Evolutionary conservation across 257 asterid species (phyloP).

Genomic region (Anisodus acutangulus): DNA sequence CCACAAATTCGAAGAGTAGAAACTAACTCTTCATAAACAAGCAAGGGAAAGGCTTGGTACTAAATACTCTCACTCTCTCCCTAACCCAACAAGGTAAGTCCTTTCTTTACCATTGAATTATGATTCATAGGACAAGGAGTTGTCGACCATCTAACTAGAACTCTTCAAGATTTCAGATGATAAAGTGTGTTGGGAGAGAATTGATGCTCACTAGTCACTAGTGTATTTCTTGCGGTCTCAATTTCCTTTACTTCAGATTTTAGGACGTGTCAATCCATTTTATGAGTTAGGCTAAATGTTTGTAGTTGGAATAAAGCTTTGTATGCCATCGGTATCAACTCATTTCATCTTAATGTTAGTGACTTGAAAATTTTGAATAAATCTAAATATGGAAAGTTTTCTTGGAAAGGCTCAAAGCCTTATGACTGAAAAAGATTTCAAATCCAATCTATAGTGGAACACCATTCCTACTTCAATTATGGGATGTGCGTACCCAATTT

Average conservation of each 20-base stretch:
- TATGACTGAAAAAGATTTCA: neutral
- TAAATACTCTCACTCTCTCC: neutral
- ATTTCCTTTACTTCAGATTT: constrained; percentile 3
- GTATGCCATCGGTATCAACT: neutral
- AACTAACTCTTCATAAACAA: neutral
- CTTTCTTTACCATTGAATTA: neutral
- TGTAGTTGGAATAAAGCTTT: neutral
- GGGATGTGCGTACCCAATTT: neutral
- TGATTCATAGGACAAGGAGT: neutral
- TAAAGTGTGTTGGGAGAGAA: neutral
- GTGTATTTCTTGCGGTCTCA: neutral
- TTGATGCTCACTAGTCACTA: neutral
- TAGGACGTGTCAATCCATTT: constrained; percentile 15
- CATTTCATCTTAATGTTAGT: neutral
- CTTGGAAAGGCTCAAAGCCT: neutral
- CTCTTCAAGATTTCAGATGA: neutral
- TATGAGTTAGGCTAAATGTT: neutral
- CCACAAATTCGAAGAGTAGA: neutral
- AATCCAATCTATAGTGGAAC: neutral
- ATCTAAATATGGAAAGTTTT: neutral
- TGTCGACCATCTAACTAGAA: neutral
- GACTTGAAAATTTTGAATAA: neutral
- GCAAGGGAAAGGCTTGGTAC: neutral
- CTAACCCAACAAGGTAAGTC: neutral
- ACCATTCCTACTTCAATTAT: neutral